phyloP scores from a whole-genome alignment of 2,329 filamentous ascomycete species.

The Cercospora sp. region DNA sequence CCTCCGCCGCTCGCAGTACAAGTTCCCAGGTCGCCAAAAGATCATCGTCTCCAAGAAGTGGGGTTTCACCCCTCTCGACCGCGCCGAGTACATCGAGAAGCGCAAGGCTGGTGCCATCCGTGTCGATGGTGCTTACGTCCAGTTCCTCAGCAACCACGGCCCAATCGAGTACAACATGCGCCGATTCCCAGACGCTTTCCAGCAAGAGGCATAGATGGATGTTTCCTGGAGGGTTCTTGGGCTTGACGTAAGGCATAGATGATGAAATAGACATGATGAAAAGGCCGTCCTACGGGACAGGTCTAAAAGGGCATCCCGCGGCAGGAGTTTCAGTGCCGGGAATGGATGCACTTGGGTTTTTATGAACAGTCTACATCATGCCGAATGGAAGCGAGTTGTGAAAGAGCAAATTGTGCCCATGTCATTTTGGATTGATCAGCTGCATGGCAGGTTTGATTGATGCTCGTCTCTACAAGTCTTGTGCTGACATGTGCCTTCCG shows the following conservation, averaged over 20 bases:
- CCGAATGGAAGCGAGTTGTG: conserved; percentile 14
- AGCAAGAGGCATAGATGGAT: conserved; percentile 38
- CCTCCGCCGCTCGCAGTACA: conserved; percentile 99
- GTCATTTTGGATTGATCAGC: not conserved
- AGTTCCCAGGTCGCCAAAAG: conserved; percentile 99
- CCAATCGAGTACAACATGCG: conserved; percentile 81
- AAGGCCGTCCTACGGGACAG: not conserved
- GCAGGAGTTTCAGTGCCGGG: conserved; percentile 1
- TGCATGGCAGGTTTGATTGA: not conserved
- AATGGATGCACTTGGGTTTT: conserved; percentile 8
- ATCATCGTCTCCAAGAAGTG: conserved; percentile 99
- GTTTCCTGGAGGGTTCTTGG: not conserved
- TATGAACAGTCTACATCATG: conserved; percentile 19
- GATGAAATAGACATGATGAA: conserved; percentile 9
- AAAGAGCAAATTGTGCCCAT: not conserved
- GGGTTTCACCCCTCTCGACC: conserved; percentile 98
- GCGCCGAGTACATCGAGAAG: conserved; percentile 95
- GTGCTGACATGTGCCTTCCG: not conserved
- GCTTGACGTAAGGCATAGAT: conserved; percentile 12
- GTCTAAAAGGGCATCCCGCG: conserved; percentile 9
- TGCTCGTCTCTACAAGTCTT: not conserved
- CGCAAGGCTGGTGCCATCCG: conserved; percentile 91
- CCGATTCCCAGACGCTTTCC: conserved; percentile 92
- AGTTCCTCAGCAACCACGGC: conserved; percentile 97
- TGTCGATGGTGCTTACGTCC: conserved; percentile 98